A percentile compares a stretch with the other conserved stretches of the same genome.
phyloP scores from a whole-genome alignment of 1,139 yeast genomes.

The Debaryomycetaceae sp. region DNA sequence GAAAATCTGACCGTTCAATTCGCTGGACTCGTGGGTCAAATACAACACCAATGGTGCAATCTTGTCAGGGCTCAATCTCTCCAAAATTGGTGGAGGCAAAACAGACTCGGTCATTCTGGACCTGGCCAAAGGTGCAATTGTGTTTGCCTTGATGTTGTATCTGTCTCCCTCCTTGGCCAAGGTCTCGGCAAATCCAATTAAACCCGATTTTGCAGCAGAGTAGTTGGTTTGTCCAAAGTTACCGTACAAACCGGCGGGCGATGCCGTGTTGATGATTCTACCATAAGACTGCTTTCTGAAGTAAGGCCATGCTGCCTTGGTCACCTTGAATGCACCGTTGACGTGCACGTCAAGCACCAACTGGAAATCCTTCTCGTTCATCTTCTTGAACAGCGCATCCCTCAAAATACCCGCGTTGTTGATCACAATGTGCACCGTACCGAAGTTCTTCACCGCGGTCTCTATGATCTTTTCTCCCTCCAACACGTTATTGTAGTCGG shows the following conservation, averaged over 20 bases:
- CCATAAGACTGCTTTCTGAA: slow-evolving; percentile 84
- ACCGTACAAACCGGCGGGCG: slow-evolving; percentile 96
- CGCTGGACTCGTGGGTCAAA: slow-evolving; percentile 65
- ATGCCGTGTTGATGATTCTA: slow-evolving; percentile 84
- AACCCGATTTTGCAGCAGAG: slow-evolving; percentile 88
- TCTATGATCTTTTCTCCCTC: slow-evolving; percentile 85
- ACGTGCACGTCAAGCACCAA: slow-evolving; percentile 84
- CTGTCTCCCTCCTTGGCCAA: slow-evolving; percentile 90
- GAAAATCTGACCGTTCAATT: slow-evolving; percentile 67
- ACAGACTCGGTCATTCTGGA: slow-evolving; percentile 94
- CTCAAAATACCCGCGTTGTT: slow-evolving; percentile 95
- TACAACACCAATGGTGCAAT: slow-evolving; percentile 87
- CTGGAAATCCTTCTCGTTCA: slow-evolving; percentile 77
- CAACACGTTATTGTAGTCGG: slow-evolving; percentile 88
- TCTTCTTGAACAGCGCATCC: slow-evolving; percentile 72
- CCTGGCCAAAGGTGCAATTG: slow-evolving; percentile 92
- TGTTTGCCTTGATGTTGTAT: slow-evolving; percentile 79
- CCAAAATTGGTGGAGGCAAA: slow-evolving; percentile 80
- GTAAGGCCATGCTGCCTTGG: slow-evolving; percentile 92
- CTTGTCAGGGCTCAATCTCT: slow-evolving; percentile 79
- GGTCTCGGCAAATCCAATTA: slow-evolving; percentile 90
- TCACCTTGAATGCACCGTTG: slow-evolving; percentile 81
- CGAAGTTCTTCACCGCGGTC: slow-evolving; percentile 83
- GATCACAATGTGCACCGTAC: slow-evolving; percentile 83
- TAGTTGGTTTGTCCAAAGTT: slow-evolving; percentile 97